A percentile compares a stretch with the other conserved stretches of the same genome.
Conservation (phyloP, 2,329 filamentous ascomycete species). For the Arachnopeziza araneosa region DNA sequence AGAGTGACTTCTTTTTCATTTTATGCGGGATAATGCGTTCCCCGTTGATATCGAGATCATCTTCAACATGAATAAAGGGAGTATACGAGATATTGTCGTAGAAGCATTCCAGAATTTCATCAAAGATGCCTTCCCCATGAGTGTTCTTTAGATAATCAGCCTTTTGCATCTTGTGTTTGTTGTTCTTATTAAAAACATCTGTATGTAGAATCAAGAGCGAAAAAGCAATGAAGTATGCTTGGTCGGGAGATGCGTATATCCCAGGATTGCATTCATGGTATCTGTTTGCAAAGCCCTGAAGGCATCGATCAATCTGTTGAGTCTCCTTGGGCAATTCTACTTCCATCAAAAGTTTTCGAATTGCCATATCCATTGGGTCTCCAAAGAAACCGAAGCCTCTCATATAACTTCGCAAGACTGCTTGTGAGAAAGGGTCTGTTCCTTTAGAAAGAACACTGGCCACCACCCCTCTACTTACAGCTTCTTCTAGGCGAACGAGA, state of each 20-base stretch:
- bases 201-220: constrained; percentile 94
- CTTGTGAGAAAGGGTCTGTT: constrained; percentile 75
- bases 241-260: constrained; percentile 83
- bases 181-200: constrained; percentile 99
- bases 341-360: constrained; percentile 93
- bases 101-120: constrained; percentile 90
- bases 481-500: constrained; percentile 74
- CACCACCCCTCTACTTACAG: constrained; percentile 74
- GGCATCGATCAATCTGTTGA: constrained; percentile 91
- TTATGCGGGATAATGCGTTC: constrained; percentile 68
- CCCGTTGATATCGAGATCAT: constrained; percentile 75
- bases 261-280: constrained; percentile 98
- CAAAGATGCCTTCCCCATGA: constrained; percentile 82
- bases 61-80: constrained; percentile 95
- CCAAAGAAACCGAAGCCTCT: constrained; percentile 91
- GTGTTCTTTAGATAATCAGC: constrained; percentile 94
- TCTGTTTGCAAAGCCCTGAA: constrained; percentile 91
- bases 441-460: constrained; percentile 81
- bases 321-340: constrained; percentile 95
- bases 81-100: constrained; percentile 99
- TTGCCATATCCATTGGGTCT: constrained; percentile 96
- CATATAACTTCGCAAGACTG: constrained; percentile 91
- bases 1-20: constrained; percentile 62
- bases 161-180: constrained; percentile 98
- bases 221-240: constrained; percentile 98